A percentile compares a stretch with the other conserved stretches of the same genome.
phyloP scores from a whole-genome alignment of 208 protist species.

The Acanthamoeba pearcei region DNA sequence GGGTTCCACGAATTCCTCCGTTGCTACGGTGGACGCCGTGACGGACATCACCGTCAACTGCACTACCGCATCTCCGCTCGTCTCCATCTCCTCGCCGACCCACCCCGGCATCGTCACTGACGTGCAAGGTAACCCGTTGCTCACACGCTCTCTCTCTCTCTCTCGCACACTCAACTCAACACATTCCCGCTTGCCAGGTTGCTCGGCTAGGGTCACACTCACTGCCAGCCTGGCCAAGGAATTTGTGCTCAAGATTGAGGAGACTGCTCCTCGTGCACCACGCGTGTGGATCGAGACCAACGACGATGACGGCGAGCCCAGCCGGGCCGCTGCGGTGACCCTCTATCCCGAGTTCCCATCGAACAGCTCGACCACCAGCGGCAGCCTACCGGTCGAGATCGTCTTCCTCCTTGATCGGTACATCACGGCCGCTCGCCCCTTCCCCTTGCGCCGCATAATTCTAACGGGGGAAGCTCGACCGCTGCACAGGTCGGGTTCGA shows the following conservation, averaged over 20 bases:
- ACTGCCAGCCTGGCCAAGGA: background rate
- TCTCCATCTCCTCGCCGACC: background rate
- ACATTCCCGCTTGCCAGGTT: too few relatives aligned
- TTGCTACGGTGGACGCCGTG: background rate
- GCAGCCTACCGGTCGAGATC: background rate
- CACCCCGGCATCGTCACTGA: background rate
- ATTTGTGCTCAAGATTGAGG: background rate
- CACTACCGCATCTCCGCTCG: background rate
- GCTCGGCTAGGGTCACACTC: background rate
- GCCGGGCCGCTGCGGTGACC: background rate
- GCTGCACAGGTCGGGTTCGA: constrained; percentile 56
- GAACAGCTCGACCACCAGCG: background rate
- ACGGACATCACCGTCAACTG: background rate
- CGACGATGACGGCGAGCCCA: background rate
- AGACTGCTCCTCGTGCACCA: background rate
- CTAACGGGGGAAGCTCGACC: too few relatives aligned
- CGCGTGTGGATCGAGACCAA: background rate
- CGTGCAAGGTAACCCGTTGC: too few relatives aligned
- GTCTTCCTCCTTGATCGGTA: background rate
- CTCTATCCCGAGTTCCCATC: background rate
- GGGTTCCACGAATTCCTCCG: background rate
- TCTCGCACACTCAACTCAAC: too few relatives aligned
- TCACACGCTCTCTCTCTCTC: too few relatives aligned
- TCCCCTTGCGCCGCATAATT: too few relatives aligned
- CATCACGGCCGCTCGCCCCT: too few relatives aligned